Evolutionary conservation across 805 yeast genomes (phyloP).

Genomic region (Zygoascus ofunaensis): DNA sequence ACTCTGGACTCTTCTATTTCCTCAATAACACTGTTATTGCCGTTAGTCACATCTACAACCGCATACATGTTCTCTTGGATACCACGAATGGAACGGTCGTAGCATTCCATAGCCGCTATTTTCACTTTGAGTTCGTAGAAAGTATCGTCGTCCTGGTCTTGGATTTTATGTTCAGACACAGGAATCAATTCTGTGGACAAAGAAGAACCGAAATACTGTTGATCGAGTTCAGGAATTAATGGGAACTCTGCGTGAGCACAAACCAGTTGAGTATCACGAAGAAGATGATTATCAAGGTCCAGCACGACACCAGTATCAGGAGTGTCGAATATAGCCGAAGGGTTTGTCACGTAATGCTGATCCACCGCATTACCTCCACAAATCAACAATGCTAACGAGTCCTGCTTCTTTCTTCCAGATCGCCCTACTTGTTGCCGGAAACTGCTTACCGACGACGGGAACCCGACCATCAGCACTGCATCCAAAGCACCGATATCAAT

Average conservation of each 20-base stretch:
- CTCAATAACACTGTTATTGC: conserved; percentile 67
- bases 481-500: conserved; percentile 91
- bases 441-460: conserved; percentile 78
- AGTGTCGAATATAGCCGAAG: conserved; percentile 42
- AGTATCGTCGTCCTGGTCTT: conserved; percentile 50
- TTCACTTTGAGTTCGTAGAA: background rate
- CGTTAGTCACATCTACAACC: conserved; percentile 80
- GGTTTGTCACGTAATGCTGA: conserved; percentile 68
- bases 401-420: conserved; percentile 79
- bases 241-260: conserved; percentile 91
- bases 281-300: conserved; percentile 50
- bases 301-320: conserved; percentile 52
- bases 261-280: conserved; percentile 77
- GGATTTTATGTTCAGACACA: conserved; percentile 37
- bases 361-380: conserved; percentile 77
- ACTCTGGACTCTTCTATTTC: conserved; percentile 84
- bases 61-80: conserved; percentile 76
- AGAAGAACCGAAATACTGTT: conserved; percentile 46
- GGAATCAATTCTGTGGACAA: too few species aligned
- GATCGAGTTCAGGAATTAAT: conserved; percentile 44
- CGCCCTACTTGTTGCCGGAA: conserved; percentile 95
- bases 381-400: conserved; percentile 76
- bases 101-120: conserved; percentile 1
- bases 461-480: conserved; percentile 86
- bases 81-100: conserved; percentile 63